Evolutionary conservation across 805 yeast species (phyloP), one percentile per base, ranked within the genome.

Genomic region (Candida caryicola): DNA sequence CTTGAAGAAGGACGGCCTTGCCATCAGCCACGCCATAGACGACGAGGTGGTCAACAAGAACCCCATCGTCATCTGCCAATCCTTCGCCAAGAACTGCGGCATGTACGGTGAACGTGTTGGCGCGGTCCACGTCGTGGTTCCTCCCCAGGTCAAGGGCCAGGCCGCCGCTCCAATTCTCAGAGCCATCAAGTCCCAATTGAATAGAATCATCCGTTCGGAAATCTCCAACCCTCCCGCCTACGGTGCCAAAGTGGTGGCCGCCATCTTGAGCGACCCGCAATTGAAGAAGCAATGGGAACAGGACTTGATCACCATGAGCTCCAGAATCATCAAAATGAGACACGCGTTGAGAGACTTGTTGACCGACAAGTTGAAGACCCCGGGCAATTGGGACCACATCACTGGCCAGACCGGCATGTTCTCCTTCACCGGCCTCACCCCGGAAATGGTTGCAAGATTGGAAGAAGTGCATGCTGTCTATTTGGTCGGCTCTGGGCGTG

Each of bases 21-120:
- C 97, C 17, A 79, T 84, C 39, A 73, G 89, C 49, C 66, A 72
- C 35, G 89, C 88, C 45, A 71, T 82, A 36, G 50, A 59, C 43
- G 47, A 55, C 39, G 57, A 59, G 32, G 37, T 42, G 12, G 46
- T 66, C 42, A 43, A 51, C 19, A 12, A 29, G 3, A 46, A 63
- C 12, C 90, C 91, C 41, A 63, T 85, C 38, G 55, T 87, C 23
- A 76, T 91, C 41, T 89, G 96, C 66, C 99, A 91, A 73, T 89
- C 96, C 7, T 91, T 91, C 64, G 96, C 98, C 40, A 91, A 91
- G 65, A 91, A 93, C 67, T 85, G 85, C 56, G 98, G 98, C 49
- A 82, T 91, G 80, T 91, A 91, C 59, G 98, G 98, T 62, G 98
- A 91, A 73, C 84, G 99, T 71, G 88, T 84, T 23, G 99, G 99